Conservation (phyloP, 1,284 basidiomycete genomes). For the Caloboletus inedulis region DNA sequence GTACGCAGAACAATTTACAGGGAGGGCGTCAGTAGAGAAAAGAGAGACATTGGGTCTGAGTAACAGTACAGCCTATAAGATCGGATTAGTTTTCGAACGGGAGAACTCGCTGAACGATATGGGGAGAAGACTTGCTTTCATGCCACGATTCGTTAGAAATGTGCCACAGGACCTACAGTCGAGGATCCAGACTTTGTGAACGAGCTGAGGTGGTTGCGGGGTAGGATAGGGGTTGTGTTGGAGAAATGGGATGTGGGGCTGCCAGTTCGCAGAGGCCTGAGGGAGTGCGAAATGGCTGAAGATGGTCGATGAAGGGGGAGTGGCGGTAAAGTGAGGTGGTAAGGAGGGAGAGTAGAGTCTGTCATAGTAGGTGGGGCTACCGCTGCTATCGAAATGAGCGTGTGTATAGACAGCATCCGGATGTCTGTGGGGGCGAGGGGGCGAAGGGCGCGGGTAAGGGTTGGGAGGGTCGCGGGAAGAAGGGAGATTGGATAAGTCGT, state of each 20-base stretch:
- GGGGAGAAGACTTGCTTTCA: conserved; percentile 57
- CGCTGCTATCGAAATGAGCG: conserved; percentile 33
- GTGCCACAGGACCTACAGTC: conserved; percentile 72
- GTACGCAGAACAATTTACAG: conserved; percentile 70
- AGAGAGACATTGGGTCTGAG: conserved; percentile 80
- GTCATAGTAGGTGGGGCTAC: conserved; percentile 16
- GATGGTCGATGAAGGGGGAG: conserved; percentile 20
- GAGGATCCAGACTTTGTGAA: conserved; percentile 76
- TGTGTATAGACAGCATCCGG: conserved; percentile 25
- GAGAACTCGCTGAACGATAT: background rate
- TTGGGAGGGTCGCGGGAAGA: conserved; percentile 11
- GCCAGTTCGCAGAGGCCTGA: conserved; percentile 25
- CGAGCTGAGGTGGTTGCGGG: conserved; percentile 40
- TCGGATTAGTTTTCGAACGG: conserved; percentile 11
- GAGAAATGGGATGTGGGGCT: conserved; percentile 23
- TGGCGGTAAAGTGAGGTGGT: conserved; percentile 9
- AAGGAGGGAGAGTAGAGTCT: conserved; percentile 18
- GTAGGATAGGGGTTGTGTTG: conserved; percentile 42
- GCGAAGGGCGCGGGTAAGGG: conserved; percentile 24
- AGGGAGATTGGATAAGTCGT: conserved; percentile 6
- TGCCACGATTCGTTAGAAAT: conserved; percentile 80
- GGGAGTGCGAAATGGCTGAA: conserved; percentile 25
- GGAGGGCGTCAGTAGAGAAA: conserved; percentile 80
- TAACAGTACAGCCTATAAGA: conserved; percentile 70
- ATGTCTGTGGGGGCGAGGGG: conserved; percentile 15